Evolutionary conservation across 1,284 basidiomycete genomes (phyloP).

Genomic region (Melampsora americana): DNA sequence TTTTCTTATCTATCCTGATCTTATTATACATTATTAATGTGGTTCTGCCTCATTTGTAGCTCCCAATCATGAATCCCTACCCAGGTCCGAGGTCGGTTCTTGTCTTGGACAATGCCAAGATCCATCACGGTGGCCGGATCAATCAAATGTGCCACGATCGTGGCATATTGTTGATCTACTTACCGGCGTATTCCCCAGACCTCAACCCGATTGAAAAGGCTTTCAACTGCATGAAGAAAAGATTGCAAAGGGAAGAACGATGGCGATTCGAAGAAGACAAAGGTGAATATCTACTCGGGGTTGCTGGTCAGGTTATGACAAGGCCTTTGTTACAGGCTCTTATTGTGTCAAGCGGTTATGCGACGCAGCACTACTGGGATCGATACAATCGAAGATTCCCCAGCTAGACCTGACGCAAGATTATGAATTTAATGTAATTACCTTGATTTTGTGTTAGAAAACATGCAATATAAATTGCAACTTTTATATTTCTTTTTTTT

Average conservation of each 20-base stretch:
- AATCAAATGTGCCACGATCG: not conserved
- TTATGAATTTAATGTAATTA: too few species aligned
- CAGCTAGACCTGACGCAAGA: too few species aligned
- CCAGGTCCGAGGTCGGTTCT: not conserved
- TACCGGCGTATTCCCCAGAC: constrained; percentile 17
- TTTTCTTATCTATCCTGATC: not conserved
- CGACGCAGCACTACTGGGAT: not conserved
- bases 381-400: not conserved
- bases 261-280: not conserved
- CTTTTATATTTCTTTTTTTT: too few species aligned
- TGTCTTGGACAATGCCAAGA: constrained; percentile 1
- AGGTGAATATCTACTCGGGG: not conserved
- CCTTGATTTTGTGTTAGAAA: too few species aligned
- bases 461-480: too few species aligned
- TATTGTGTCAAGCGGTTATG: not conserved
- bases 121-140: constrained; percentile 2
- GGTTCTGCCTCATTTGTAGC: not conserved
- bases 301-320: not conserved
- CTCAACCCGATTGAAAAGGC: constrained; percentile 22
- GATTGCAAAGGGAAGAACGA: not conserved
- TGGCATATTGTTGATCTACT: not conserved
- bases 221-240: not conserved
- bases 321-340: not conserved
- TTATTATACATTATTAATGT: not conserved
- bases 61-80: constrained; percentile 3